These are phyloP conservation scores for Neurospora tetraspora DNA, from an alignment of 495 filamentous ascomycete genomes.

Conservation along the genomic window DNA sequence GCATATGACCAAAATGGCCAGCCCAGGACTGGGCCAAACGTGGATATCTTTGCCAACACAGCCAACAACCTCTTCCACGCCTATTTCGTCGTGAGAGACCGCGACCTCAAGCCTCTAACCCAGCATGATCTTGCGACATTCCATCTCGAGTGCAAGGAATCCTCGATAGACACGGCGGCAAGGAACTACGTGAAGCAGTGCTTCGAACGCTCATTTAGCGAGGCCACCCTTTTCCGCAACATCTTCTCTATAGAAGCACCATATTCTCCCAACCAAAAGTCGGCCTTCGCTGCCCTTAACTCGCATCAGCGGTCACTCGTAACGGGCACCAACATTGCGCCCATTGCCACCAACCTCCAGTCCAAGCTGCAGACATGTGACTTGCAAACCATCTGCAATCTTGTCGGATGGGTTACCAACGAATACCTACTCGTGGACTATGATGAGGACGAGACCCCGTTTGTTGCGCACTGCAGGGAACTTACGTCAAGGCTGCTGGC, in stretches of 20 bases:
- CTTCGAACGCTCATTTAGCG: constrained; percentile 39
- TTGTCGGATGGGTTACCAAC: constrained; percentile 74
- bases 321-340: constrained; percentile 34
- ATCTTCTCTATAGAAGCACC: constrained; percentile 41
- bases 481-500: constrained; percentile 47
- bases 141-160: constrained; percentile 33
- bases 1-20: constrained; percentile 52
- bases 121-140: constrained; percentile 45
- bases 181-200: constrained; percentile 40
- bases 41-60: constrained; percentile 53
- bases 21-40: constrained; percentile 44
- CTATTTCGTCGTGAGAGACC: constrained; percentile 34
- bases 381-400: constrained; percentile 53
- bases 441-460: constrained; percentile 60
- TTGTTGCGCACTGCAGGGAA: constrained; percentile 61
- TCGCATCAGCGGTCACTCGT: constrained; percentile 29
- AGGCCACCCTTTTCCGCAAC: constrained; percentile 34
- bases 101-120: constrained; percentile 42
- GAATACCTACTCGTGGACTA: constrained; percentile 65
- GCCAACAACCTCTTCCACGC: constrained; percentile 36
- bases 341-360: constrained; percentile 36
- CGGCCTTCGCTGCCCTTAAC: constrained; percentile 34
- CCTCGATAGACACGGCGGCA: constrained; percentile 33
- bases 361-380: constrained; percentile 31
- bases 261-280: constrained; percentile 30